phyloP scores from a whole-genome alignment of 768 basidiomycete species.

The Amanita inopinata region DNA sequence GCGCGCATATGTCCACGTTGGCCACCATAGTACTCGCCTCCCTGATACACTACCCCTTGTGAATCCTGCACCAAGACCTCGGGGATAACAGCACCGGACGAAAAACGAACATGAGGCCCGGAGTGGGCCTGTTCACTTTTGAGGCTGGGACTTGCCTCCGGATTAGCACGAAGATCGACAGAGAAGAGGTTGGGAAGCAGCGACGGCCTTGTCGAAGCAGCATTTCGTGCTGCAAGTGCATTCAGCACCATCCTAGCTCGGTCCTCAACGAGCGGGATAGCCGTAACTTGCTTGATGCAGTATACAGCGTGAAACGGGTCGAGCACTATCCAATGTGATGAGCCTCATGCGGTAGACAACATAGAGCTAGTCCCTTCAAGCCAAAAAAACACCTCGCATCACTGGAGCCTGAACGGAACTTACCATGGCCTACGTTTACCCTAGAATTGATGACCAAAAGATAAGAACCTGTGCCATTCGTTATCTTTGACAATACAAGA shows the following conservation, averaged over 20 bases:
- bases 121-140: background rate
- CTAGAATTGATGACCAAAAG: slow-evolving; percentile 63
- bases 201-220: slow-evolving; percentile 34
- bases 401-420: slow-evolving; percentile 19
- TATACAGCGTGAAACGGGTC: slow-evolving; percentile 54
- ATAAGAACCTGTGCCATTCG: slow-evolving; percentile 48
- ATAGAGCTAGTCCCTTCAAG: too few species aligned
- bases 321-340: slow-evolving; percentile 41
- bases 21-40: too few species aligned
- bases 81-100: too few species aligned
- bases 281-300: slow-evolving; percentile 54
- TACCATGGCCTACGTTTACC: slow-evolving; percentile 55
- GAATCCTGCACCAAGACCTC: too few species aligned
- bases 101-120: background rate
- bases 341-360: too few species aligned
- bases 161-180: slow-evolving; percentile 1
- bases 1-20: slow-evolving; percentile 11
- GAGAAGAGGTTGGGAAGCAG: slow-evolving; percentile 23
- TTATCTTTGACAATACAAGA: slow-evolving; percentile 7
- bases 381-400: background rate
- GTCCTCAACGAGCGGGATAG: slow-evolving; percentile 63
- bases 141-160: background rate
- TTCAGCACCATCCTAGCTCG: slow-evolving; percentile 47
- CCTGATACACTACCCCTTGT: slow-evolving; percentile 10
- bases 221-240: slow-evolving; percentile 42